These are phyloP conservation scores for Yamadazyma siamensis DNA, from an alignment of 1,139 yeast species.

Conservation along the genomic window DNA sequence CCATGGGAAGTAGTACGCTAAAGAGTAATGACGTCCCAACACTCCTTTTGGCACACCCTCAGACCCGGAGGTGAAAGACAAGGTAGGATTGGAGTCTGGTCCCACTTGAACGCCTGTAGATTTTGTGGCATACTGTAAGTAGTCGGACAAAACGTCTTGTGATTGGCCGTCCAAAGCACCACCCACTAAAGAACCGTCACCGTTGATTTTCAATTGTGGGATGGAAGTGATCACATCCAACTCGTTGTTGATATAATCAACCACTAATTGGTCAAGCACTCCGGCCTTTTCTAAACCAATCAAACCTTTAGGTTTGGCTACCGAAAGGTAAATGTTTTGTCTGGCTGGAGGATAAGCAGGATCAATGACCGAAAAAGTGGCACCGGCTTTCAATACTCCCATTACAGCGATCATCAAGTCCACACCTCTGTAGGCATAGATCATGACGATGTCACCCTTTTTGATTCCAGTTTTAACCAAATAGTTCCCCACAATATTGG, in stretches of 20 bases:
- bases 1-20: constrained; percentile 98
- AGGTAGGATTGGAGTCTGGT: constrained; percentile 95
- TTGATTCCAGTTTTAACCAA: constrained; percentile 76
- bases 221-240: constrained; percentile 69
- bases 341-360: constrained; percentile 99
- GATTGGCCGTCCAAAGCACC: constrained; percentile 31
- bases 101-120: constrained; percentile 93
- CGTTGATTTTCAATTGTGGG: constrained; percentile 72
- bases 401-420: constrained; percentile 94
- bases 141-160: constrained; percentile 51
- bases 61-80: constrained; percentile 96
- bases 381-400: constrained; percentile 98
- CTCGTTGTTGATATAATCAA: constrained; percentile 68
- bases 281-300: constrained; percentile 93
- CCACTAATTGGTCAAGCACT: constrained; percentile 67
- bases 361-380: constrained; percentile 95
- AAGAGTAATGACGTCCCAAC: constrained; percentile 91
- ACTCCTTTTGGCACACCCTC: constrained; percentile 99
- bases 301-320: constrained; percentile 89
- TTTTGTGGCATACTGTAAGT: constrained; percentile 42
- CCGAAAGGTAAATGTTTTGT: constrained; percentile 87
- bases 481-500: constrained; percentile 92
- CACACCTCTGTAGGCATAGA: constrained; percentile 95
- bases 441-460: constrained; percentile 94
- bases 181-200: constrained; percentile 74